Conservation (phyloP, 129 eudicot species). For the Tagetes patula region DNA sequence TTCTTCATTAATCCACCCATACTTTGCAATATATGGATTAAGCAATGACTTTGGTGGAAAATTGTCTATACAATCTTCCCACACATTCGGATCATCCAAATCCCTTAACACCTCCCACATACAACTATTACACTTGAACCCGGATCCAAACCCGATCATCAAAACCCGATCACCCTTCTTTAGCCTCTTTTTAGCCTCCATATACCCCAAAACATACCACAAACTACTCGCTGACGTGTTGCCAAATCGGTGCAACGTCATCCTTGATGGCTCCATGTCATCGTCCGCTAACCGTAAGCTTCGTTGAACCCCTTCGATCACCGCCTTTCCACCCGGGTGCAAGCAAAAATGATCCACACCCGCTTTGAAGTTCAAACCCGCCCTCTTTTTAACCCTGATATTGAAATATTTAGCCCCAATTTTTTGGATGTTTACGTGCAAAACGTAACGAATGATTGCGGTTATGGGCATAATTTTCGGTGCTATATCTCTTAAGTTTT, state of each 20-base stretch:
- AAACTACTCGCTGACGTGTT: conserved; percentile 54
- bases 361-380: conserved; percentile 36
- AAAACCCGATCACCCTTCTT: conserved; percentile 43
- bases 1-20: conserved; percentile 41
- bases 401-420: conserved; percentile 21
- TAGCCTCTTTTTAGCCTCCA: conserved; percentile 42
- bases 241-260: conserved; percentile 51
- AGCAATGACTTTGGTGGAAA: conserved; percentile 35
- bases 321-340: conserved; percentile 54
- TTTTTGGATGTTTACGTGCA: conserved; percentile 27
- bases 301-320: conserved; percentile 47
- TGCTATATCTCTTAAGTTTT: conserved; percentile 37
- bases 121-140: conserved; percentile 75
- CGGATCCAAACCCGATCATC: conserved; percentile 58
- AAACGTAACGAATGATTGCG: conserved; percentile 29
- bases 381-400: conserved; percentile 25
- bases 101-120: conserved; percentile 45
- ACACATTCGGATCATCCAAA: conserved; percentile 37
- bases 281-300: conserved; percentile 37
- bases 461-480: conserved; percentile 44
- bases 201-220: conserved; percentile 54
- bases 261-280: conserved; percentile 48
- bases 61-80: conserved; percentile 39
- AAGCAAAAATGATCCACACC: conserved; percentile 57
- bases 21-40: conserved; percentile 43